Conservation (phyloP, 202 grass and related monocot genomes). For the Brachypodium distachyon region DNA sequence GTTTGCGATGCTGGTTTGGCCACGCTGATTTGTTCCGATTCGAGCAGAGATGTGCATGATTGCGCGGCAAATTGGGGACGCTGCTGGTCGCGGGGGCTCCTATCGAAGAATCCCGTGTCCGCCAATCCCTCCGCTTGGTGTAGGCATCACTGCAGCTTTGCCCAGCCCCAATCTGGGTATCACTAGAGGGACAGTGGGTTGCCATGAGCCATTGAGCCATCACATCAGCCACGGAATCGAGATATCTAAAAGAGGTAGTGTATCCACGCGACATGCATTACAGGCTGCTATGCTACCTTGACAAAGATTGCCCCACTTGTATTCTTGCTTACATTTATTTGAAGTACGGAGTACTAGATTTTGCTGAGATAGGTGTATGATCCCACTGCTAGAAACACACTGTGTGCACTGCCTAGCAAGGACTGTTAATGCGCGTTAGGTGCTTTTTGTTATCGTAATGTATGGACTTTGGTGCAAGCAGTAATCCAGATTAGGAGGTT, state of each 20-base stretch:
- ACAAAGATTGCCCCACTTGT: constrained; percentile 9
- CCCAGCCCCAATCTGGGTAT: constrained; percentile 12
- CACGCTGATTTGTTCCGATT: constrained; percentile 16
- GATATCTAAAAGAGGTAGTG: constrained; percentile 20
- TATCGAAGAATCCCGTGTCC: background rate
- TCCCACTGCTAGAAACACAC: background rate
- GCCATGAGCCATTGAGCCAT: constrained; percentile 2
- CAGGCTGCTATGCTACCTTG: background rate
- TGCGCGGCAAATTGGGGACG: constrained; percentile 3
- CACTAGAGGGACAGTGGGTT: constrained; percentile 14
- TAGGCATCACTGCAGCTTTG: constrained; percentile 22
- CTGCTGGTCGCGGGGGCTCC: background rate
- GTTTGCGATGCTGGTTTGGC: background rate
- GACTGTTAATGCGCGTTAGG: background rate
- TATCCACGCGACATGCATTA: background rate
- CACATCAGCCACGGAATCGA: constrained; percentile 26
- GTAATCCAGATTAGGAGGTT: background rate
- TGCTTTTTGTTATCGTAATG: background rate
- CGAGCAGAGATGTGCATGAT: background rate
- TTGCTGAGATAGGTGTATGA: background rate
- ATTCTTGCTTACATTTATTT: background rate
- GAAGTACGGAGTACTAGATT: background rate
- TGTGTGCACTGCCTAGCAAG: background rate
- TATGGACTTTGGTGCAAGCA: background rate
- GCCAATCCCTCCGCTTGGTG: background rate